Evolutionary conservation across 345 rosid species (phyloP).

Genomic region (Turritis glabra): DNA sequence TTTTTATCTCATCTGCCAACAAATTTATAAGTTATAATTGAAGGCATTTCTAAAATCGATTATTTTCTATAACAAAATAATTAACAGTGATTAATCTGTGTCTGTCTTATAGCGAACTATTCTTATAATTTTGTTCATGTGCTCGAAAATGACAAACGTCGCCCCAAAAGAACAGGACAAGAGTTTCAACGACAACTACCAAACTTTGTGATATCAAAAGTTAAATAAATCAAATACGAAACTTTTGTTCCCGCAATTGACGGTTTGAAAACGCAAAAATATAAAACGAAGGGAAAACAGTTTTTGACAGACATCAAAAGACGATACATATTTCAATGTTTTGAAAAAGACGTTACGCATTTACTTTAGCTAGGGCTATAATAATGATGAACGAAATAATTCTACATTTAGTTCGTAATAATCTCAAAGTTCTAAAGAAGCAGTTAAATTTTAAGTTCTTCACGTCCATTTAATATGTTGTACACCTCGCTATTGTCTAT

Average conservation of each 20-base stretch:
- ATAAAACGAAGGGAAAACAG: background rate
- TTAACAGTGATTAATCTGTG: background rate
- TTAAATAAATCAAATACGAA: background rate
- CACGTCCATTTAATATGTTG: no score
- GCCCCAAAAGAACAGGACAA: background rate
- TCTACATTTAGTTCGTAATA: background rate
- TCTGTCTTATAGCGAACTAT: background rate
- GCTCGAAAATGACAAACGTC: background rate
- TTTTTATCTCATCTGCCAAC: background rate
- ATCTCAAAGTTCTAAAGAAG: background rate
- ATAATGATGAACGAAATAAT: background rate
- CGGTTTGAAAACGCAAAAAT: constrained; percentile 7
- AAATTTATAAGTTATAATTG: background rate
- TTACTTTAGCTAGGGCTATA: background rate
- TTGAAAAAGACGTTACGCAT: background rate
- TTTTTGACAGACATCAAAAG: background rate
- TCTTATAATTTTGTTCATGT: background rate
- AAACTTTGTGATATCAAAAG: background rate
- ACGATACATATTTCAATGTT: background rate
- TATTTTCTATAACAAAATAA: background rate
- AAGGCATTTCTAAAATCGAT: background rate
- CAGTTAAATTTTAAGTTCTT: no score
- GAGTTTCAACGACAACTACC: constrained; percentile 30
- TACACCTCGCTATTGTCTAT: no score
- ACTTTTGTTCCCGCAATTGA: constrained; percentile 19